Percentiles rank a stretch among this genome's conserved stretches.
These are phyloP conservation scores for Friedmanniomyces simplex DNA, from an alignment of 495 filamentous ascomycete genomes.

Conservation along the genomic window DNA sequence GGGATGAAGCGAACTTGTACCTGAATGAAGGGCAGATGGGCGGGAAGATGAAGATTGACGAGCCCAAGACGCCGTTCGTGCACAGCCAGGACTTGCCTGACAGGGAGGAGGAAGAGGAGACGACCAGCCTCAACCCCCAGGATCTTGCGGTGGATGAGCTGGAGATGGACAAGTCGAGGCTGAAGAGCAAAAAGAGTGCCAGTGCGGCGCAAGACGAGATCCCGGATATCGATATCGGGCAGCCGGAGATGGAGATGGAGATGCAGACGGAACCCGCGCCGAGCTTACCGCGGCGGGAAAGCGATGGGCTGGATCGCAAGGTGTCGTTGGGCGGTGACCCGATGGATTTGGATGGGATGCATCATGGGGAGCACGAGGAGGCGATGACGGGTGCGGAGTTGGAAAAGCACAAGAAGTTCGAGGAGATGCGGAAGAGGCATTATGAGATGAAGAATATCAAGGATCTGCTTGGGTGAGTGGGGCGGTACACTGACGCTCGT, in stretches of 20 bases:
- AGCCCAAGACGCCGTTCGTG: constrained; percentile 95
- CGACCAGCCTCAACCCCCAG: constrained; percentile 44
- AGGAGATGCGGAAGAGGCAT: constrained; percentile 83
- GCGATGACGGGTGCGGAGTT: constrained; percentile 63
- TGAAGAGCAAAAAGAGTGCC: constrained; percentile 15
- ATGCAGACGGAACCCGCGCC: constrained; percentile 18
- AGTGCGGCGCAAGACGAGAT: constrained; percentile 59
- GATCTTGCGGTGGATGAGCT: constrained; percentile 57
- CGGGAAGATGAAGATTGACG: constrained; percentile 95
- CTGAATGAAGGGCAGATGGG: constrained; percentile 90
- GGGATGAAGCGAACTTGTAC: constrained; percentile 97
- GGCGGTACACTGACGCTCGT: neutral
- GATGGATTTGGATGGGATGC: constrained; percentile 41
- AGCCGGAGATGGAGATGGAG: constrained; percentile 70
- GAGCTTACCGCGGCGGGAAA: constrained; percentile 34
- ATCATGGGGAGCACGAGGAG: constrained; percentile 41
- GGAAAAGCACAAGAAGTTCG: constrained; percentile 85
- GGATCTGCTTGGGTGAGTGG: constrained; percentile 64
- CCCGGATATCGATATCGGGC: constrained; percentile 84
- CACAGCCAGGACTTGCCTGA: constrained; percentile 74
- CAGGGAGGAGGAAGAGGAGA: constrained; percentile 63
- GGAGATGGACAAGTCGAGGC: constrained; percentile 41
- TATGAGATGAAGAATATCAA: constrained; percentile 98
- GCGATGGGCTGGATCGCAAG: constrained; percentile 51
- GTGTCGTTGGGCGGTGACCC: constrained; percentile 63